These are phyloP conservation scores for Aspergillus neotritici DNA, from an alignment of 2,329 filamentous ascomycete genomes.

Conservation along the genomic window DNA sequence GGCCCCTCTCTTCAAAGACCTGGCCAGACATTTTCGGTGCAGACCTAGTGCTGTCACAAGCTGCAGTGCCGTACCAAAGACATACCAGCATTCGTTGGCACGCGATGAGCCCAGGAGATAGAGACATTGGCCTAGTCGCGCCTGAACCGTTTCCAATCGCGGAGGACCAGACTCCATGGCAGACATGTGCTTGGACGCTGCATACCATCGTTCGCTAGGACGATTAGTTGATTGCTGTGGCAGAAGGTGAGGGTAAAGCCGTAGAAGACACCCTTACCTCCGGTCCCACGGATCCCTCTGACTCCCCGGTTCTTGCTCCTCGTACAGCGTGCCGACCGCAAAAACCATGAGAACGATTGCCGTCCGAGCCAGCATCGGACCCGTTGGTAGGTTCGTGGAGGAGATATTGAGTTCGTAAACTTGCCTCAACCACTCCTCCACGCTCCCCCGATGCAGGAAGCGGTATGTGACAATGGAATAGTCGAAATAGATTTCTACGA, in stretches of 20 bases:
- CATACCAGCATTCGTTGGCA: slow-evolving; percentile 57
- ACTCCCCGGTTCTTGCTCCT: slow-evolving; percentile 36
- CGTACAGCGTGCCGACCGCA: slow-evolving; percentile 44
- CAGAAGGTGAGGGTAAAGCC: not conserved
- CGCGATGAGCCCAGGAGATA: slow-evolving; percentile 56
- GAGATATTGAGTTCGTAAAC: slow-evolving; percentile 37
- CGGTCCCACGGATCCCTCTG: slow-evolving; percentile 19
- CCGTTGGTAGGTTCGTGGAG: slow-evolving; percentile 33
- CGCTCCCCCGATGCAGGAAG: slow-evolving; percentile 51
- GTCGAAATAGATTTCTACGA: slow-evolving; percentile 54
- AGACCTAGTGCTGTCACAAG: slow-evolving; percentile 45
- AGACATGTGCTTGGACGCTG: slow-evolving; percentile 32
- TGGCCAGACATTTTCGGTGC: slow-evolving; percentile 29
- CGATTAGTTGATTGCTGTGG: not conserved
- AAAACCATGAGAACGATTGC: slow-evolving; percentile 47
- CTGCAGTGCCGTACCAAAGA: slow-evolving; percentile 53
- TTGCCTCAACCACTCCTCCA: slow-evolving; percentile 44
- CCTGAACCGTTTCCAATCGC: slow-evolving; percentile 53
- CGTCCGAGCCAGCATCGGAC: slow-evolving; percentile 42
- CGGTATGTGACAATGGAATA: slow-evolving; percentile 57
- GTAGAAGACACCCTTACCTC: slow-evolving; percentile 19
- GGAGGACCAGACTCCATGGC: slow-evolving; percentile 49
- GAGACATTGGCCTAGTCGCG: slow-evolving; percentile 52
- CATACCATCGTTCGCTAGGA: slow-evolving; percentile 34
- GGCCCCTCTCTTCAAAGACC: slow-evolving; percentile 24